Evolutionary conservation across 495 filamentous ascomycete genomes (phyloP), one percentile per base, ranked within the genome.

Genomic region (Elasticomyces elasticus): DNA sequence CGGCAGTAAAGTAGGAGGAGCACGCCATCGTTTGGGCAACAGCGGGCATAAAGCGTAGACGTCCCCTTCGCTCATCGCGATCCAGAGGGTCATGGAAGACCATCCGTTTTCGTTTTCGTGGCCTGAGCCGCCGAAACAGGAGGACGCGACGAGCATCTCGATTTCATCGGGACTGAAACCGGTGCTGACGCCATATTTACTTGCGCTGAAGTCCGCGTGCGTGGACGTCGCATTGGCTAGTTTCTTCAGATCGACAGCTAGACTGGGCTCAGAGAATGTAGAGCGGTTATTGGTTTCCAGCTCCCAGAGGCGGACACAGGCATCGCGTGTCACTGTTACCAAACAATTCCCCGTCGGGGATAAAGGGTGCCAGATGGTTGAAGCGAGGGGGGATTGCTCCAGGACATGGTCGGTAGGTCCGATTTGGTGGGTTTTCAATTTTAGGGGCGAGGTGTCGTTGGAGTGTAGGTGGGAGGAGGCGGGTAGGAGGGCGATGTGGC

Each of bases 11-110:
- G 82, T 81, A 1, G 83, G 76, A 15, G 85, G 79, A n/a, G 85
- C 82, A 46, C 84, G 75, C 87, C 87, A 95, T 61, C 80, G 87
- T 13, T 76, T 77, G 4, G 89, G 89, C 25, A 95, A 69, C 4
- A 95, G 75, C 10, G 89, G 89, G 66, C 89, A 94, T n/a, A 95
- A 70, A 7, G 87, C 86, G 60, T 95, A 95, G 7, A 95, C 77
- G 61, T 94, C 89, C 4, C 89, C 89, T 24, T 85, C 84, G 30
- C 74, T 76, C 87, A 94, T 95, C 15, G 86, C 88, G 41, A 94
- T 70, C 88, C 88, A 95, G 17, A 95, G 71, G 1, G 89, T 94
- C 87, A 92, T 94, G 13, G 86, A 75, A 6, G 86, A 83, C 89
- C 89, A 95, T 26, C 83, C 83, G 61, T 86, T 80, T 48, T 89